These are phyloP conservation scores for Colletotrichum noveboracense DNA, from an alignment of 2,329 filamentous ascomycete species.

Conservation along the genomic window DNA sequence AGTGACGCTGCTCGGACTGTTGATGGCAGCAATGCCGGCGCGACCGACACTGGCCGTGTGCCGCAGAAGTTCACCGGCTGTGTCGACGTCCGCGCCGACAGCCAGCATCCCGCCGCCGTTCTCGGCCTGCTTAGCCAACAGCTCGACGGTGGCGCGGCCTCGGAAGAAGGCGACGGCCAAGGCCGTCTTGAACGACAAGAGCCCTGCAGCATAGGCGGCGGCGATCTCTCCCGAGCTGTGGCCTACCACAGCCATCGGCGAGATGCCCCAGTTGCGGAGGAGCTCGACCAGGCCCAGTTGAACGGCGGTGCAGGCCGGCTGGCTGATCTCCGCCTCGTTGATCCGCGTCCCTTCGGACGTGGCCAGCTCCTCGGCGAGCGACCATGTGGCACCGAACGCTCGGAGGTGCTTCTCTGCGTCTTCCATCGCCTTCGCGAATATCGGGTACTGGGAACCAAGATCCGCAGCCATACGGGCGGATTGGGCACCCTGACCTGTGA, in stretches of 20 bases:
- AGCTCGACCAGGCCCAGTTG: background rate
- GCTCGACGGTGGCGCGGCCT: background rate
- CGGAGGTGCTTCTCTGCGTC: background rate
- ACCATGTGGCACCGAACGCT: background rate
- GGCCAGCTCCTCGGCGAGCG: background rate
- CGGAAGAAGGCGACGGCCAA: background rate
- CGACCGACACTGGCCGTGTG: background rate
- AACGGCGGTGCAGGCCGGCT: background rate
- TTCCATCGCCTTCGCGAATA: background rate
- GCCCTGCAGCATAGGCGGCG: background rate
- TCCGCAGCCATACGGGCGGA: background rate
- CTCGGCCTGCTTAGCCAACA: background rate
- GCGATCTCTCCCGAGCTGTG: background rate
- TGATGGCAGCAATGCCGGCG: background rate
- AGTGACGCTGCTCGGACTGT: background rate
- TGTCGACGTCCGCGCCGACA: background rate
- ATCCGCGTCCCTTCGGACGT: fast-evolving
- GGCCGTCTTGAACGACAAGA: background rate
- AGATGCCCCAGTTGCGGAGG: background rate
- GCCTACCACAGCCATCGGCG: background rate
- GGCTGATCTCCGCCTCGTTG: background rate
- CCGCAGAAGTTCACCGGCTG: background rate
- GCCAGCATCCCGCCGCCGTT: background rate
- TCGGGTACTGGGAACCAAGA: background rate
- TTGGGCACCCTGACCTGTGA: background rate